Evolutionary conservation across 2,329 filamentous ascomycete genomes (phyloP).

Genomic region (Coleophoma eucalyptorum): DNA sequence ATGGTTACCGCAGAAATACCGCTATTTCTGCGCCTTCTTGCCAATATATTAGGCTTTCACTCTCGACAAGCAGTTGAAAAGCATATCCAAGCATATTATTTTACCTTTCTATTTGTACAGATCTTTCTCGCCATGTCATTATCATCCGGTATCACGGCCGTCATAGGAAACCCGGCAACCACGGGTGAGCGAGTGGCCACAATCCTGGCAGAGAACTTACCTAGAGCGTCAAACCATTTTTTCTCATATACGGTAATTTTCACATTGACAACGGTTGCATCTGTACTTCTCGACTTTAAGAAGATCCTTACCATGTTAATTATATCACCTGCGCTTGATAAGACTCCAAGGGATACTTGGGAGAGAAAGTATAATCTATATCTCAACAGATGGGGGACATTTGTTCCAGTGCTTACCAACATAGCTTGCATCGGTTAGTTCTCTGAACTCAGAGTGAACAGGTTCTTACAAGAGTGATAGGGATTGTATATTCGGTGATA

Average conservation of each 20-base stretch:
- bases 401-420: slow-evolving; percentile 10
- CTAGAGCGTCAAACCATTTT: slow-evolving; percentile 18
- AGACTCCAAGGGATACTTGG: slow-evolving; percentile 8
- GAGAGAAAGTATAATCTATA: neutral
- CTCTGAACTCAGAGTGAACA: neutral
- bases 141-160: slow-evolving; percentile 52
- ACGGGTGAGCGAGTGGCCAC: neutral
- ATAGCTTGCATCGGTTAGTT: slow-evolving; percentile 16
- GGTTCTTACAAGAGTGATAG: slow-evolving; percentile 5
- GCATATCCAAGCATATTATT: slow-evolving; percentile 61
- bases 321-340: slow-evolving; percentile 10
- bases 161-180: slow-evolving; percentile 38
- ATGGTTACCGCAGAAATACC: slow-evolving; percentile 10
- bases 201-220: slow-evolving; percentile 16
- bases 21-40: slow-evolving; percentile 13
- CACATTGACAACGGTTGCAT: slow-evolving; percentile 9
- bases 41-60: slow-evolving; percentile 19
- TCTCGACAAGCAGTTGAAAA: slow-evolving; percentile 23
- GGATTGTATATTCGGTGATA: slow-evolving; percentile 17
- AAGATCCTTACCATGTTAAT: slow-evolving; percentile 10
- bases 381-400: slow-evolving; percentile 7
- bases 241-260: slow-evolving; percentile 20
- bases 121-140: slow-evolving; percentile 65
- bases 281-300: slow-evolving; percentile 9
- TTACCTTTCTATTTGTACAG: slow-evolving; percentile 66